phyloP scores from a whole-genome alignment of 108 stramenopile species.

The Nannochloropsis salina region DNA sequence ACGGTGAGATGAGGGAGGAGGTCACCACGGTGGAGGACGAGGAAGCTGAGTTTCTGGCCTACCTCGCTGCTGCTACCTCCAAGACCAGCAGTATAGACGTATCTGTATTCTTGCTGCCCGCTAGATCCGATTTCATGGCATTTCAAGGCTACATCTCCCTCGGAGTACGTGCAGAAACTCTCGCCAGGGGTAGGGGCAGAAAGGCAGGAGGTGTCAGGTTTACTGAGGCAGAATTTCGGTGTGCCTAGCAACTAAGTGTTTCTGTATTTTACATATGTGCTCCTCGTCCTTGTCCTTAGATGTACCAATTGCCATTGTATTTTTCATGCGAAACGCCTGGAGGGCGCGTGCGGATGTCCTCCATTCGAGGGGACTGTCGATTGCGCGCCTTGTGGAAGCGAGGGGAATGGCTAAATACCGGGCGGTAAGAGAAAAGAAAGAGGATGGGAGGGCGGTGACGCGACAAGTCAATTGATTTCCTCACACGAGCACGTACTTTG shows the following conservation, averaged over 20 bases:
- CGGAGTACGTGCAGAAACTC: not conserved
- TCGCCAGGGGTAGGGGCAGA: not conserved
- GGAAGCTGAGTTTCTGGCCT: not conserved
- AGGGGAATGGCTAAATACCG: not conserved
- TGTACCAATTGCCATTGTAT: not conserved
- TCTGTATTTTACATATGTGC: too few species aligned
- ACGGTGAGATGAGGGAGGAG: too few species aligned
- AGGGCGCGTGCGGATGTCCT: not conserved
- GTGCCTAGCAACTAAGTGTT: too few species aligned
- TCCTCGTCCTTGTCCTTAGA: not conserved
- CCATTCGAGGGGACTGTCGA: conserved; percentile 2
- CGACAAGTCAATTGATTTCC: not conserved
- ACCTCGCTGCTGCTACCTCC: not conserved
- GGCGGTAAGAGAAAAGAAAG: not conserved
- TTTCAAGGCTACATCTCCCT: not conserved
- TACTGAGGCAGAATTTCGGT: too few species aligned
- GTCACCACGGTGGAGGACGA: not conserved
- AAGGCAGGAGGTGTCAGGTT: too few species aligned
- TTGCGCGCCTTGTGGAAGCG: conserved; percentile 4
- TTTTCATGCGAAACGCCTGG: not conserved
- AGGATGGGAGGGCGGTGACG: not conserved
- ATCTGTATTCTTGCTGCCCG: not conserved
- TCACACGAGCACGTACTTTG: not conserved
- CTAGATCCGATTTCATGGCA: conserved; percentile 1
- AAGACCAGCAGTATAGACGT: not conserved